Percentiles rank a stretch among this genome's conserved stretches.
These are phyloP conservation scores for Gentiana dahurica DNA, from an alignment of 257 asterid species.

Conservation along the genomic window DNA sequence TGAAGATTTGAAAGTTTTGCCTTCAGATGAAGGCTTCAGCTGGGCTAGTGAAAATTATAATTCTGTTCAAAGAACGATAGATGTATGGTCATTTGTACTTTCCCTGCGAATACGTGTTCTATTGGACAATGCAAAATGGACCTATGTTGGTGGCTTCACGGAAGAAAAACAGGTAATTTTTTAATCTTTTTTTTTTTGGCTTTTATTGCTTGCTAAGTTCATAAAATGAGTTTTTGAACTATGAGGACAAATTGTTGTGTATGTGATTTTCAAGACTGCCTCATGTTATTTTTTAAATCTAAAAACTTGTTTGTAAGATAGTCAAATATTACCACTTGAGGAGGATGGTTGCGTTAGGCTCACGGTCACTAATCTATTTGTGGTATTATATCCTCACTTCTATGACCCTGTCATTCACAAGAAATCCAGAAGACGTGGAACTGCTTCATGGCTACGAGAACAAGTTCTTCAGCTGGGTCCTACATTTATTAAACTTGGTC, in stretches of 20 bases:
- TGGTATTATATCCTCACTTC: neutral
- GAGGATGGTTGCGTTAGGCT: too few relatives aligned
- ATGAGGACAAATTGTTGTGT: neutral
- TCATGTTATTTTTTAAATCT: slow-evolving; percentile 2
- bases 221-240: too few relatives aligned
- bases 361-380: slow-evolving; percentile 4
- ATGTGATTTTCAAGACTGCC: neutral
- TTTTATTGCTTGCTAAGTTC: neutral
- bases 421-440: slow-evolving; percentile 53
- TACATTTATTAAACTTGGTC: slow-evolving; percentile 92
- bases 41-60: slow-evolving; percentile 95
- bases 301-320: neutral
- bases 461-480: slow-evolving; percentile 91
- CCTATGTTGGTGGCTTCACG: slow-evolving; percentile 63
- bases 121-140: slow-evolving; percentile 79
- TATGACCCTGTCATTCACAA: slow-evolving; percentile 16
- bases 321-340: too few relatives aligned
- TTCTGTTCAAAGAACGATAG: slow-evolving; percentile 65
- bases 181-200: neutral
- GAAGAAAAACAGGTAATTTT: slow-evolving; percentile 73
- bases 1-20: slow-evolving; percentile 62
- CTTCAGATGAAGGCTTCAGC: slow-evolving; percentile 92
- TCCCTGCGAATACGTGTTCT: slow-evolving; percentile 70
- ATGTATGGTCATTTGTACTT: slow-evolving; percentile 92
- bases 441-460: slow-evolving; percentile 93